Evolutionary conservation across 108 stramenopile species (phyloP), one percentile per base, ranked within the genome.

Genomic region (Skeletonema marinoi): DNA sequence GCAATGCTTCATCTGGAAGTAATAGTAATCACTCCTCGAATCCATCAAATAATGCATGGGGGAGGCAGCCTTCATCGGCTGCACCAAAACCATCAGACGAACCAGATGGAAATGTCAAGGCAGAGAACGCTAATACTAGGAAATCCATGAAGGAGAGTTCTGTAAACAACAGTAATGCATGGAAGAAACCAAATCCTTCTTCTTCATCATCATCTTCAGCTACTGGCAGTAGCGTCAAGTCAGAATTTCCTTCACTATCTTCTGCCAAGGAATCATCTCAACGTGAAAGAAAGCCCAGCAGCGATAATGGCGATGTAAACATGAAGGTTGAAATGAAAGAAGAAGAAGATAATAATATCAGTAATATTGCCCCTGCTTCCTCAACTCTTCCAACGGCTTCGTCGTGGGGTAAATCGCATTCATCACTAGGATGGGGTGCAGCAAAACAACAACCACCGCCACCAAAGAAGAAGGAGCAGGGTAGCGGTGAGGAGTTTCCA

Each of bases 401-500:
- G n/a, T n/a, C 44, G 4, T 46, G 44, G 44, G 44, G 44, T 46
- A 46, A 56, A 56, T 29, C 25, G 25, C 9, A 16, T 10, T 21
- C 54, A 56, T 21, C 54, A 8, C 25, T 25, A 56, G 16, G 54
- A 1, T 56, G 54, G 44, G 44, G 16, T 12, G 50, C 50, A 21
- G 4, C 25, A 8, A 10, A 56, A 56, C 54, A 56, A 56, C 54
- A 8, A 25, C 25, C 19, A 8, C 54, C 9, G 7, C n/a, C 25
- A 56, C 25, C 54, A 46, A 46, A 46, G 3, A n/a, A 46, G 44
- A 46, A 46, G 16, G 2, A 46, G 14, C 16, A 46, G 44, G 39
- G 39, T 1, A 35, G 6, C 9, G 39, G 39, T 41, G 62, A 44
- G 32, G 62, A 73, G 2, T 73, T 73, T 39, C 72, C 72, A 38